Evolutionary conservation across 2,329 filamentous ascomycete species (phyloP), one percentile per base, ranked within the genome.

Genomic region (Talaromyces sp.): DNA sequence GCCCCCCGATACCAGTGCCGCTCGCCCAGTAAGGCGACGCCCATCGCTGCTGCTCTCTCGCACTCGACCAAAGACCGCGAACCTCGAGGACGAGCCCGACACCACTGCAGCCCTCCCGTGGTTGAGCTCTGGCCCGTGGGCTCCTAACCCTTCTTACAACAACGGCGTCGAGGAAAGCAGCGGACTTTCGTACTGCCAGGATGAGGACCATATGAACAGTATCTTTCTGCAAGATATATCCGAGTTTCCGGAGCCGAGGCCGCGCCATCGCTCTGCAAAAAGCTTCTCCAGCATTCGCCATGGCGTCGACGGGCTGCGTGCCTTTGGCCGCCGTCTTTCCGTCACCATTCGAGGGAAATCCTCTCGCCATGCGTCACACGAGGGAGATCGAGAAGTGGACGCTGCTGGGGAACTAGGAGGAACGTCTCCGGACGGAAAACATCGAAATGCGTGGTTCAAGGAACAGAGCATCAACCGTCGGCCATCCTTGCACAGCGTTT

Each of bases 251-350:
- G 69, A 72, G 31, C 68, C 70, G 8, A 64, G 64, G 14, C 69
- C 70, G n/a, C 68, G 69, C n/a, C 73, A 71, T 28, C 75, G 73
- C 36, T 65, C 67, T 47, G 68, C 75, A 57, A 78, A 76, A 67
- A 79, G 76, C 63, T 78, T 79, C 65, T 79, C 77, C 42, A 75
- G 67, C 42, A 65, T 79, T 59, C 73, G 75, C 54, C 75, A 78
- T 62, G 73, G 75, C 3, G 74, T 78, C 63, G 62, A 76, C 61
- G 77, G 76, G 5, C 62, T 79, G 59, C 73, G 75, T 36, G 75
- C 76, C 8, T 68, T 78, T 28, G 74, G 75, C 14, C 76, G 76
- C 63, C 73, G 76, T 9, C 64, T 78, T 54, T 79, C 77, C 4
- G 70, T 79, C 28, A 75, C 71, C 14, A 65, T 78, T 57, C 75